A percentile compares a stretch with the other conserved stretches of the same genome.
These are phyloP conservation scores for Hypoxylon rickii DNA, from an alignment of 495 filamentous ascomycete genomes.

Conservation along the genomic window DNA sequence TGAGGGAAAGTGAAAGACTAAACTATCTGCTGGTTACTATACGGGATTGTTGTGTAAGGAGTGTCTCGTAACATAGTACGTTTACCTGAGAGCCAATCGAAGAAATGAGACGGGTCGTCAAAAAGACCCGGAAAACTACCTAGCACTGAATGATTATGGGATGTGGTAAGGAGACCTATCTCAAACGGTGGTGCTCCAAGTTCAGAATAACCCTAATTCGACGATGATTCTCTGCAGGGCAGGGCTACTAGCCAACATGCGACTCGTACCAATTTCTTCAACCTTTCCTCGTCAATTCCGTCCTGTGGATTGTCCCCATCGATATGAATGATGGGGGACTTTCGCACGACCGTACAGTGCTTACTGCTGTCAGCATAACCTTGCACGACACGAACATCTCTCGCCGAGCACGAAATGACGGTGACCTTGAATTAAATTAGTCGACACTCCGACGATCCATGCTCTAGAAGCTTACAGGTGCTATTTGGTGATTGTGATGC, in stretches of 20 bases:
- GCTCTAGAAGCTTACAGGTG: background rate
- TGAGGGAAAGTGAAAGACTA: no score
- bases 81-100: no score
- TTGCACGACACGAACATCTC: background rate
- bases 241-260: background rate
- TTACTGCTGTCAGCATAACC: conserved; percentile 2
- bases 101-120: no score
- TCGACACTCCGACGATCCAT: background rate
- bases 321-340: background rate
- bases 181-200: no score
- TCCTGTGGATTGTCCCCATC: no score
- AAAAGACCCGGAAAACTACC: no score
- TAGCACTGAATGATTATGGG: no score
- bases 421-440: conserved; percentile 4
- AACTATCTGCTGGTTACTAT: no score
- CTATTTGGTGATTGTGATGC: background rate
- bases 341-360: background rate
- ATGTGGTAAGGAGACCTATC: no score
- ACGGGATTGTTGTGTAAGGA: no score
- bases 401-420: conserved; percentile 1
- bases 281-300: background rate
- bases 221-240: conserved; percentile 1
- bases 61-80: no score
- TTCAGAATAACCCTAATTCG: no score
- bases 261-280: background rate